Conservation (phyloP, 192 early-diverging fungal species). For the Entomortierella beljakovae region DNA sequence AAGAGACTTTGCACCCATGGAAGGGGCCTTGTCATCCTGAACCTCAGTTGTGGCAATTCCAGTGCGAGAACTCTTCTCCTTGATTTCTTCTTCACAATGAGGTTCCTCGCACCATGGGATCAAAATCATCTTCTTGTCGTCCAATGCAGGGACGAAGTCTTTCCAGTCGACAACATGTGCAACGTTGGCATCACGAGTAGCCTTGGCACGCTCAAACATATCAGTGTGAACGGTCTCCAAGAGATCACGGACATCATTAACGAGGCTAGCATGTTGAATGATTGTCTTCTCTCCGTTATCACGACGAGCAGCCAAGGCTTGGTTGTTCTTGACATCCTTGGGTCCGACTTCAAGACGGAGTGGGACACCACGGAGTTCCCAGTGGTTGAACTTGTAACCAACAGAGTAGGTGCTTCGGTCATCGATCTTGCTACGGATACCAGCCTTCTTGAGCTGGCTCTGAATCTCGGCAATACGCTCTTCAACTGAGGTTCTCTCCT, state of each 20-base stretch:
- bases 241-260: conserved; percentile 64
- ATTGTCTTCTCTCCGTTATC: conserved; percentile 76
- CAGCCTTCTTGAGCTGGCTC: conserved; percentile 72
- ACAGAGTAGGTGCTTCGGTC: conserved; percentile 87
- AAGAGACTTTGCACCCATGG: conserved; percentile 99
- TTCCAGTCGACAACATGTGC: conserved; percentile 90
- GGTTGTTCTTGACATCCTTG: conserved; percentile 88
- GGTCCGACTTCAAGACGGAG: conserved; percentile 97
- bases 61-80: conserved; percentile 86
- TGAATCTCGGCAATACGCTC: conserved; percentile 79
- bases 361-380: conserved; percentile 98
- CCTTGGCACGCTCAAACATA: conserved; percentile 91
- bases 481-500: conserved; percentile 73
- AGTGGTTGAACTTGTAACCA: conserved; percentile 99
- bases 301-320: conserved; percentile 84
- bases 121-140: conserved; percentile 87
- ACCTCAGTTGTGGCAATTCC: conserved; percentile 71
- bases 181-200: conserved; percentile 76
- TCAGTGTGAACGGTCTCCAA: conserved; percentile 87
- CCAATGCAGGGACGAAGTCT: conserved; percentile 91
- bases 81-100: conserved; percentile 96
- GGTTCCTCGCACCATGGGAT: conserved; percentile 96
- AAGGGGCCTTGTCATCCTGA: conserved; percentile 96
- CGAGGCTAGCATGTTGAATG: conserved; percentile 72
- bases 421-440: conserved; percentile 86